phyloP scores from a whole-genome alignment of 2,329 filamentous ascomycete genomes.

The Apiospora aurea region DNA sequence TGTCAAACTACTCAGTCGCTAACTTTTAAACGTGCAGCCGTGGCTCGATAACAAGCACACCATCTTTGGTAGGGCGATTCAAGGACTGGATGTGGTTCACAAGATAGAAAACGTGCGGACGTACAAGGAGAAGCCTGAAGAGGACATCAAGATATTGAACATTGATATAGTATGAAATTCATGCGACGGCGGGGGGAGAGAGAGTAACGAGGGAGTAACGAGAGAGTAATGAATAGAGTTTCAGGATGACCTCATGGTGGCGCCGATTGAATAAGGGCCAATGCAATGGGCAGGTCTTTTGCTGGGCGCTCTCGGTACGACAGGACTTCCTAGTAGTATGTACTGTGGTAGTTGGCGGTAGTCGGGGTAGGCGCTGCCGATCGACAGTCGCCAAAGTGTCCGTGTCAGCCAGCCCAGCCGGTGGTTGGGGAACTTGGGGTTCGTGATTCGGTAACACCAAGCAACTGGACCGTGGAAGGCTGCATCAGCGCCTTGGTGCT shows the following conservation, averaged over 20 bases:
- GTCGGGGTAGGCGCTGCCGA: neutral
- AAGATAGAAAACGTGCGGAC: conserved; percentile 92
- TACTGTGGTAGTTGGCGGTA: neutral
- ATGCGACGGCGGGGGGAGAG: neutral
- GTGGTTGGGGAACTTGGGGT: neutral
- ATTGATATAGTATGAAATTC: conserved; percentile 63
- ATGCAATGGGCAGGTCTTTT: neutral
- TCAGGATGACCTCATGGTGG: conserved; percentile 4
- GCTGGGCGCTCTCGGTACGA: neutral
- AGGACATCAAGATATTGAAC: conserved; percentile 96
- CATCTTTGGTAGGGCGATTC: conserved; percentile 89
- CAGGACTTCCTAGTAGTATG: neutral
- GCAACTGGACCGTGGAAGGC: conserved; percentile 8
- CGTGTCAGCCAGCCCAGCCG: neutral
- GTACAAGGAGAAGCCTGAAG: conserved; percentile 90
- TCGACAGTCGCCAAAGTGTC: neutral
- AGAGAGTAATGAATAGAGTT: conserved; percentile 4
- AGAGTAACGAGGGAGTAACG: neutral
- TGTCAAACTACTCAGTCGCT: conserved; percentile 31
- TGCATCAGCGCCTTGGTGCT: neutral
- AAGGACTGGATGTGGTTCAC: conserved; percentile 92
- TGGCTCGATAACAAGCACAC: conserved; percentile 98
- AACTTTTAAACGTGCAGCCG: conserved; percentile 56
- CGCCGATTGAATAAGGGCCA: neutral
- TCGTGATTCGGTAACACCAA: conserved; percentile 10